Base-by-base conservation (phyloP, 2,329 filamentous ascomycete species). In the Aspergillus sp. region DNA sequence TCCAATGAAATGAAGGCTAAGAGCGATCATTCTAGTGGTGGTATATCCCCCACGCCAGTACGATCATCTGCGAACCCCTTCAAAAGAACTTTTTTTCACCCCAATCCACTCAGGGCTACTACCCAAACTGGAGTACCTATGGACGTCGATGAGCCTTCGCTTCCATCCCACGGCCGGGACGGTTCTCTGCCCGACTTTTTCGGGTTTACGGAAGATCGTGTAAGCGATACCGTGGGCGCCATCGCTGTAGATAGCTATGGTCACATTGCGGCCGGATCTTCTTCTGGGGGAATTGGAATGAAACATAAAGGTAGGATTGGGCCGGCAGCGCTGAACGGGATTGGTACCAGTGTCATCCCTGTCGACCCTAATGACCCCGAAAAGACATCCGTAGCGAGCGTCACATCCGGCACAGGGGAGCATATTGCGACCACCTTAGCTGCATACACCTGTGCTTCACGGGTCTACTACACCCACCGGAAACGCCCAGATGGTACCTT, bases 371-470 rank as follows among this genome's bases (percentile, higher is more conserved):
- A 85, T 31, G 93, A 97, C 68, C 79, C 84, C 6, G 86, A 90
- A 2, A 79, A 82, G 46, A 82, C 86, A 7, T 86, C 84, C 46
- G 91, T 96, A 27, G 93, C 91, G 31, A 87, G 88, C 25, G 91
- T 97, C 21, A 96, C 92, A 40, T 96, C 91, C 70, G 95, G 95
- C 27, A 99, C 95, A 3, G 95, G 95, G 48, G 95, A 99, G 76
- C 95, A 99, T 72, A 99, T 99, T 90, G 90, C 92, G 37, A 97
- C 93, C 0, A 96, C 93, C 0, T 89, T 96, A 83, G 93, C 95
- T 11, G 93, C 95, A 6, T 87, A 89, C 58, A 88, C 89, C 55
- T 96, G 92, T 70, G 92, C 93, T 0, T 90, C 93, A 63, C 86
- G 95, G 46, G 82, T 99, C 25, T 96, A 92, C 70, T 85, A 88